phyloP scores from a whole-genome alignment of 2,329 filamentous ascomycete genomes.

The Domatiomyces catenatus region DNA sequence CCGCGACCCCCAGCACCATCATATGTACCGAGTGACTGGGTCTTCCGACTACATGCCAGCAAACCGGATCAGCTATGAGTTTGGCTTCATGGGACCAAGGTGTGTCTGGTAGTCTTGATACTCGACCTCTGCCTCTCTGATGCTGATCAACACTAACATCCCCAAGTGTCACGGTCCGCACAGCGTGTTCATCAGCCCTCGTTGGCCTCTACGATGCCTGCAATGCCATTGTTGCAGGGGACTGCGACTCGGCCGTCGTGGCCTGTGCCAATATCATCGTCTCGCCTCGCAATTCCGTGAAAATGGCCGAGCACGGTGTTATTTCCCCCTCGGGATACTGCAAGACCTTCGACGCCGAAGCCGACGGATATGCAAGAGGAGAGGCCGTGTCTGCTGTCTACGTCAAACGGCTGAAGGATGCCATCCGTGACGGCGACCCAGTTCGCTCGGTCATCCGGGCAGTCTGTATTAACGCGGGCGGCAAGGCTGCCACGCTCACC shows the following conservation, averaged over 20 bases:
- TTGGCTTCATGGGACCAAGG: no score
- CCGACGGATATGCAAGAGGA: conserved; percentile 8
- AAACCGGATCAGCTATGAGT: no score
- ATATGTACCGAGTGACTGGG: no score
- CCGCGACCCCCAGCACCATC: no score
- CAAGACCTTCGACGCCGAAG: conserved; percentile 13
- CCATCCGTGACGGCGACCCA: conserved; percentile 2
- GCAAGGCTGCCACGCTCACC: conserved; percentile 1
- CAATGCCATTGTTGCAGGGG: no score
- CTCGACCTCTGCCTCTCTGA: no score
- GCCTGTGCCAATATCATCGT: conserved; percentile 3
- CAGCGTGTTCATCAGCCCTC: no score
- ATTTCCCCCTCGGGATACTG: conserved; percentile 9
- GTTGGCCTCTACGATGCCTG: no score
- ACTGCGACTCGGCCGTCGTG: conserved; percentile 4
- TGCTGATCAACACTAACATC: no score
- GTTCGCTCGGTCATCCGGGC: conserved; percentile 2
- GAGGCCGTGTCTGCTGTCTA: conserved; percentile 2
- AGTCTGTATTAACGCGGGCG: conserved; percentile 1
- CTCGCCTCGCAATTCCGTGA: conserved; percentile 5
- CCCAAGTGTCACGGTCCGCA: no score
- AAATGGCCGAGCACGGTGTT: conserved; percentile 18
- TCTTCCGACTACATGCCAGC: no score
- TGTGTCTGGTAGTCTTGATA: no score
- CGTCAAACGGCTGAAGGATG: conserved; percentile 3